phyloP scores from a whole-genome alignment of 192 early-diverging fungal genomes.

The Spizellomyces punctatus region DNA sequence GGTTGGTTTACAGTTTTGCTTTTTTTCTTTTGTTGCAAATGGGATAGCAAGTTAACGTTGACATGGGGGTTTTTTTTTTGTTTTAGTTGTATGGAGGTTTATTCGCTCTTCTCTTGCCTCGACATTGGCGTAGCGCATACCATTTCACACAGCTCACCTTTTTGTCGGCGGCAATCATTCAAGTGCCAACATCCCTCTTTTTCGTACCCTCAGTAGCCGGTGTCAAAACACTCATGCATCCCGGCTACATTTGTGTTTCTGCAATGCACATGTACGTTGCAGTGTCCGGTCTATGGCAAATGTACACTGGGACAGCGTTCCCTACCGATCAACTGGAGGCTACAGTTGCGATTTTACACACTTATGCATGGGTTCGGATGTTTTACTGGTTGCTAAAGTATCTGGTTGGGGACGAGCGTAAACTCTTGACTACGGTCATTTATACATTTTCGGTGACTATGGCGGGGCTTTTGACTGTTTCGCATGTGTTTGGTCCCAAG shows the following conservation, averaged over 20 bases:
- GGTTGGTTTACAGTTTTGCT: neutral
- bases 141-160: neutral
- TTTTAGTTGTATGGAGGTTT: no score
- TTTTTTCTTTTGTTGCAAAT: no score
- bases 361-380: neutral
- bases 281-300: neutral
- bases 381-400: constrained; percentile 4
- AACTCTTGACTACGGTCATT: neutral
- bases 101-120: neutral
- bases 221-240: constrained; percentile 1
- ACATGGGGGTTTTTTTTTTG: no score
- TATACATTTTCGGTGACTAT: neutral
- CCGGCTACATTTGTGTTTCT: neutral
- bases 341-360: neutral
- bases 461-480: neutral
- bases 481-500: neutral
- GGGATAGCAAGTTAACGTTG: no score
- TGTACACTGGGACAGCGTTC: neutral
- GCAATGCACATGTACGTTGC: neutral
- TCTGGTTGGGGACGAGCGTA: neutral
- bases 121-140: neutral
- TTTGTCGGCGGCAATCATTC: neutral
- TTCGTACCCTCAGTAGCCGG: neutral
- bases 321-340: neutral
- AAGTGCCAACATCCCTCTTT: neutral